Evolutionary conservation across 2,329 filamentous ascomycete genomes (phyloP).

Genomic region (Ophiocordyceps camponoti-floridani): DNA sequence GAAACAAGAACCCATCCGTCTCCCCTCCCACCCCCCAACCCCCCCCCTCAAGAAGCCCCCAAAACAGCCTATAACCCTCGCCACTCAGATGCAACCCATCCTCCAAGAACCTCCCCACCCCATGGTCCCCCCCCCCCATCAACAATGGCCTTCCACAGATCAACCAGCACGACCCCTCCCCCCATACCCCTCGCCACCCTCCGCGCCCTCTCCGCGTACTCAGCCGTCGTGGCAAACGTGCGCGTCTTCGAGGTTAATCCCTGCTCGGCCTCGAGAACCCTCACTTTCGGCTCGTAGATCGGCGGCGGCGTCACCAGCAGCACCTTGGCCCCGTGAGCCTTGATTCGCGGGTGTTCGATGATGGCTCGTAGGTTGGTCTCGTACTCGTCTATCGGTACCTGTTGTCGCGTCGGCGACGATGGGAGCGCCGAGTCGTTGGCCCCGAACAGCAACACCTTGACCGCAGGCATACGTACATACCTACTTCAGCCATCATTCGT

Average conservation of each 20-base stretch:
- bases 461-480: no score
- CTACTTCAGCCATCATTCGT: conserved; percentile 5
- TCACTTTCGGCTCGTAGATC: conserved; percentile 55
- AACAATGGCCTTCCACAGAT: conserved; percentile 71
- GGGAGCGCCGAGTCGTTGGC: conserved; percentile 75
- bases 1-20: conserved; percentile 24
- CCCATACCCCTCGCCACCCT: conserved; percentile 43
- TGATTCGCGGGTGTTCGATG: conserved; percentile 50
- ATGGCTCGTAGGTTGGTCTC: conserved; percentile 54
- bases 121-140: conserved; percentile 39
- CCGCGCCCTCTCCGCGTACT: conserved; percentile 43
- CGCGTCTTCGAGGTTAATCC: conserved; percentile 26
- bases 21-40: conserved; percentile 16
- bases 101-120: conserved; percentile 27
- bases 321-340: conserved; percentile 52
- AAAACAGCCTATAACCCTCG: conserved; percentile 28
- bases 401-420: conserved; percentile 45
- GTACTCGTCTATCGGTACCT: conserved; percentile 62
- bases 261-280: conserved; percentile 24
- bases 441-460: conserved; percentile 61
- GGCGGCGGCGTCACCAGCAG: conserved; percentile 72
- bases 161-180: conserved; percentile 52
- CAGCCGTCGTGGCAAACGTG: conserved; percentile 27
- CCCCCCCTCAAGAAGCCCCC: conserved; percentile 25
- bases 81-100: conserved; percentile 41